phyloP scores from a whole-genome alignment of 2,329 filamentous ascomycete species.

The Passalora sequoiae region DNA sequence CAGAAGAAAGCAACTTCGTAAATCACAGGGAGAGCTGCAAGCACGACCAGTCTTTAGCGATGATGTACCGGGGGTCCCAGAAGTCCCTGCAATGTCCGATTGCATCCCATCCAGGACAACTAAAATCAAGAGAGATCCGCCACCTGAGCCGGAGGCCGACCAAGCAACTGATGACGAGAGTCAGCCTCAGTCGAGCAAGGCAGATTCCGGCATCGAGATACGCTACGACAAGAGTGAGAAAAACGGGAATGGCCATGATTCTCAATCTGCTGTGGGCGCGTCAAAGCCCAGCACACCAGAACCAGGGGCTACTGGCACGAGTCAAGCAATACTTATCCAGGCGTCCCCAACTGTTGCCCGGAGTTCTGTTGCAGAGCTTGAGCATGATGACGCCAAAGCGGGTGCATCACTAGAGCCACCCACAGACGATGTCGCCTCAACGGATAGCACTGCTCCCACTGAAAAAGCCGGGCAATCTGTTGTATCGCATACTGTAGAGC shows the following conservation, averaged over 20 bases:
- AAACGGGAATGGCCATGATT: background rate
- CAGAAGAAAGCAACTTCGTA: constrained; percentile 69
- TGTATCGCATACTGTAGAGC: background rate
- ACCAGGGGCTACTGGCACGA: background rate
- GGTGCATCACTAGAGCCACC: constrained; percentile 1
- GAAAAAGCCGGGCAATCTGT: constrained; percentile 9
- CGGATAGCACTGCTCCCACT: constrained; percentile 14
- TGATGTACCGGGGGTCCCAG: constrained; percentile 18
- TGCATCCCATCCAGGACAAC: constrained; percentile 1
- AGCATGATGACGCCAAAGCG: background rate
- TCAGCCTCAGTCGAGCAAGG: constrained; percentile 38
- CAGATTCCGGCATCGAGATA: constrained; percentile 54
- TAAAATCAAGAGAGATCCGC: background rate
- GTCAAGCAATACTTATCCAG: background rate
- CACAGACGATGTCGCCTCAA: constrained; percentile 10
- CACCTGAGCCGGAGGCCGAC: constrained; percentile 1
- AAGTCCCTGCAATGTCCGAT: constrained; percentile 10
- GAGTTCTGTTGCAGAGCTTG: background rate
- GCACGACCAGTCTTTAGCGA: constrained; percentile 10
- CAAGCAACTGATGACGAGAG: constrained; percentile 22
- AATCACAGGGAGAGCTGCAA: constrained; percentile 24
- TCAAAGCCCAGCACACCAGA: constrained; percentile 2
- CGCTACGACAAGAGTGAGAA: constrained; percentile 32
- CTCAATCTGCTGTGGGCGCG: constrained; percentile 2
- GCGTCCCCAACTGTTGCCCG: background rate